Evolutionary conservation across 257 asterid genomes (phyloP), one percentile per base, ranked within the genome.

Genomic region (Ajuga chamaepitys): DNA sequence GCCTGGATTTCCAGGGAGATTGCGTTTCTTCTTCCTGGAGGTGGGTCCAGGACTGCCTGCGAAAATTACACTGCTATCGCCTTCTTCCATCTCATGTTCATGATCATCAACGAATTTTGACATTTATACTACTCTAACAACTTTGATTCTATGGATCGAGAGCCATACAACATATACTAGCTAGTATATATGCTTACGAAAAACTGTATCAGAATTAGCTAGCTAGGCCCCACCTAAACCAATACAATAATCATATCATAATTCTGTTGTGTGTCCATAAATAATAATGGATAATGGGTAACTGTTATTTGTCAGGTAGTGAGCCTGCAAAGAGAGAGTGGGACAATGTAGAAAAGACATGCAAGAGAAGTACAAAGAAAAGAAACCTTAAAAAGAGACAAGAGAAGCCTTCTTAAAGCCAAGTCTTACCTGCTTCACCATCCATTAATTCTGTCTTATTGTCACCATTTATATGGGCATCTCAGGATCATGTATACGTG

Each of bases 1-100:
- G 76, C 88, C 92, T 25, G 93, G 93, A 70, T 83, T 83, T 20
- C 87, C 93, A 0, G 89, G 93, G 71, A 79, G 89, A 34, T 74
- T 83, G 58, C 93, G 83, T 67, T 83, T 85, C 78, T 77, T 85
- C 77, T 66, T 81, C 73, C 63, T 24, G 35, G 85, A 61, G 67
- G 46, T 20, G 72, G 63, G 45, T 18, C 26, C 9, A 26, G 58
- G 41, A 14, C 5, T 68, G 62, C 13, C 18, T 28, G 45, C 20
- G 47, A 52, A 42, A 25, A 56, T 9, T 13, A 34, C 25, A 34
- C 41, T 24, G 42, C 42, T 58, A 17, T 52, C 70, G 32, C 51
- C 42, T 1, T 62, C 64, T 1, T 70, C 52, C 1, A 38, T 40
- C 4, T 70, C 75, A 26, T 50, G 38, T 26, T 48, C 64, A 4